Conservation (phyloP, 768 basidiomycete genomes). For the Pilatotrama ljubarskyi region DNA sequence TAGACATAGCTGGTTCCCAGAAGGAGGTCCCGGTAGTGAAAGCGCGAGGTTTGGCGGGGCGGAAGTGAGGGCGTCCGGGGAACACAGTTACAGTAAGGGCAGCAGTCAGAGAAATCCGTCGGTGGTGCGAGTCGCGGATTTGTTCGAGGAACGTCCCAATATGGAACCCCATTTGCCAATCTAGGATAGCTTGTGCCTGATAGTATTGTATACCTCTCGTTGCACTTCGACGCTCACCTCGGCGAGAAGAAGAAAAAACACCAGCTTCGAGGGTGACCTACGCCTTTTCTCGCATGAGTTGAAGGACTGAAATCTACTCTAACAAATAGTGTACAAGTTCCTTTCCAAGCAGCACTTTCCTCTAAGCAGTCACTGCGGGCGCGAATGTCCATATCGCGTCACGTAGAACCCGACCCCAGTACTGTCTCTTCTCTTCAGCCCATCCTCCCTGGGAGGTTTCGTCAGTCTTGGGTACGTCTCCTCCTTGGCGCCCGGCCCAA, state of each 20-base stretch:
- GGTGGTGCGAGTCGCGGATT: conserved; percentile 8
- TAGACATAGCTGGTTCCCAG: neutral
- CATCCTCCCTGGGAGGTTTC: conserved; percentile 28
- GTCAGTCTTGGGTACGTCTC: conserved; percentile 51
- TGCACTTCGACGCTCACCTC: too few species aligned
- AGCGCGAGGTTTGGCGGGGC: neutral
- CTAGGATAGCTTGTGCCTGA: neutral
- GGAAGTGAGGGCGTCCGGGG: conserved; percentile 1
- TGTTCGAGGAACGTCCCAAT: neutral
- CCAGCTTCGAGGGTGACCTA: too few species aligned
- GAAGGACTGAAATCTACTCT: too few species aligned
- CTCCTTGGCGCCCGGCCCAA: conserved; percentile 60
- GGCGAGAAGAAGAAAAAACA: too few species aligned
- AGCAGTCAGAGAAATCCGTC: conserved; percentile 2
- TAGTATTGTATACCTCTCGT: too few species aligned
- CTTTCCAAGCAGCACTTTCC: neutral
- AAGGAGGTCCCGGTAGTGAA: too few species aligned
- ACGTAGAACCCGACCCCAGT: conserved; percentile 51
- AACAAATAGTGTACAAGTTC: neutral
- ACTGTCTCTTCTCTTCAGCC: conserved; percentile 38
- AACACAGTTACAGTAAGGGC: neutral
- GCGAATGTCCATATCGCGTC: conserved; percentile 44
- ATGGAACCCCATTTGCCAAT: neutral
- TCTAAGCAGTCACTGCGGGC: neutral
- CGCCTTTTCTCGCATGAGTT: too few species aligned